A percentile compares a stretch with the other conserved stretches of the same genome.
Evolutionary conservation across 805 yeast species (phyloP).

Genomic region (Zygosaccharomyces siamensis): DNA sequence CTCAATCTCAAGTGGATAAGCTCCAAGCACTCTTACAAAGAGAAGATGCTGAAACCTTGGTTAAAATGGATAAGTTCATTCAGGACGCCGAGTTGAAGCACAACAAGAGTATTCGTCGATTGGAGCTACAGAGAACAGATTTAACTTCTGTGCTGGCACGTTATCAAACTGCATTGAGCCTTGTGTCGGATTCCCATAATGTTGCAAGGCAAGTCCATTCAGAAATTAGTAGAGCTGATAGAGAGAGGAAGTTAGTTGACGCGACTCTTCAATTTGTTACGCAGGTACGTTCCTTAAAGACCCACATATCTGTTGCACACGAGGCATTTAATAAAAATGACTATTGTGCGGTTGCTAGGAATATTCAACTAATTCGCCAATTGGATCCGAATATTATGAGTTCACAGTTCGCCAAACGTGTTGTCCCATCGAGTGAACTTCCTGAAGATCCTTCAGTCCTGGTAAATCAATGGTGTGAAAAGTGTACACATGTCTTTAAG

Average conservation of each 20-base stretch:
- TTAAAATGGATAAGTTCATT: slow-evolving; percentile 19
- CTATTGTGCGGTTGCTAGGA: slow-evolving; percentile 74
- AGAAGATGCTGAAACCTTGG: slow-evolving; percentile 18
- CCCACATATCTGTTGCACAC: slow-evolving; percentile 58
- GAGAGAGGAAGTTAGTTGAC: slow-evolving; percentile 60
- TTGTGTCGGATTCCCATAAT: slow-evolving; percentile 56
- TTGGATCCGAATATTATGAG: slow-evolving; percentile 50
- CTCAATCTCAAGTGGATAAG: slow-evolving; percentile 30
- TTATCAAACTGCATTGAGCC: slow-evolving; percentile 51
- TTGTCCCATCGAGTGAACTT: slow-evolving; percentile 80
- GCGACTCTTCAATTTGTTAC: slow-evolving; percentile 60
- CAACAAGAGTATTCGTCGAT: slow-evolving; percentile 35
- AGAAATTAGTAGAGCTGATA: slow-evolving; percentile 63
- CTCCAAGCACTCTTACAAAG: slow-evolving; percentile 19
- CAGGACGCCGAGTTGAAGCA: slow-evolving; percentile 21
- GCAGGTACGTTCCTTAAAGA: slow-evolving; percentile 60
- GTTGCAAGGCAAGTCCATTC: slow-evolving; percentile 64
- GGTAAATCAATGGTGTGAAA: slow-evolving; percentile 52
- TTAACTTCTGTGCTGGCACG: slow-evolving; percentile 54
- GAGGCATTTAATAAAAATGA: slow-evolving; percentile 63
- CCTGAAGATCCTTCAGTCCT: slow-evolving; percentile 70
- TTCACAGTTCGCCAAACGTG: slow-evolving; percentile 70
- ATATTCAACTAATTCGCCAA: slow-evolving; percentile 49
- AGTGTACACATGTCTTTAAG: slow-evolving; percentile 53
- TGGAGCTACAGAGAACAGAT: slow-evolving; percentile 59